These are phyloP conservation scores for Xylariaceae sp. DNA, from an alignment of 2,329 filamentous ascomycete species.

Conservation along the genomic window DNA sequence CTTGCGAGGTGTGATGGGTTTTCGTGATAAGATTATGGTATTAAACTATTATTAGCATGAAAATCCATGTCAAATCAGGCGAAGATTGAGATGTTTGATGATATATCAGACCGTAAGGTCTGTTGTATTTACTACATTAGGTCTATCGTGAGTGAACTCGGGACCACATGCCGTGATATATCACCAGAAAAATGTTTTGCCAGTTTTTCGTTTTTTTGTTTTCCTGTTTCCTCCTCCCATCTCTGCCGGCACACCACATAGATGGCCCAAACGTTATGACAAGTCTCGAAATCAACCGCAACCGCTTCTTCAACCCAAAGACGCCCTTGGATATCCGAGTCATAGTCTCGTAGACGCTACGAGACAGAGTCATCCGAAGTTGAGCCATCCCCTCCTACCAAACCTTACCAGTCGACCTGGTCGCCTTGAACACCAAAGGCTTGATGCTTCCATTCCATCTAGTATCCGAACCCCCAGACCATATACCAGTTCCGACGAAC, in stretches of 20 bases:
- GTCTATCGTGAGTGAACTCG: constrained; percentile 14
- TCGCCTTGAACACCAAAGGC: constrained; percentile 26
- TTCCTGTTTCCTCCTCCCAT: background rate
- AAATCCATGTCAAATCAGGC: background rate
- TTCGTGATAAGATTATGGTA: no score
- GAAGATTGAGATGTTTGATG: constrained; percentile 19
- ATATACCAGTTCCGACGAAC: constrained; percentile 24
- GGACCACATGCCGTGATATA: constrained; percentile 30
- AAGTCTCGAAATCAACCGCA: background rate
- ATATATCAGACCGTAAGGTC: constrained; percentile 34
- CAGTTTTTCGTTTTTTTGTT: constrained; percentile 15
- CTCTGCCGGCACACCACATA: background rate
- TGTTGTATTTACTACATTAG: constrained; percentile 30
- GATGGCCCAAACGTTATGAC: constrained; percentile 9
- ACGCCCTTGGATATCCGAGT: constrained; percentile 7
- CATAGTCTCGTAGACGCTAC: constrained; percentile 18
- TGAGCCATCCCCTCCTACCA: constrained; percentile 19
- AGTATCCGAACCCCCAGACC: constrained; percentile 24
- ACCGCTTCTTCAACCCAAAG: background rate
- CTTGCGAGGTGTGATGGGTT: no score
- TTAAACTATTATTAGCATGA: no score
- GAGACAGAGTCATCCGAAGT: constrained; percentile 13
- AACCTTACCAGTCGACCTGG: constrained; percentile 11
- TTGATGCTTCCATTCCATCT: constrained; percentile 28
- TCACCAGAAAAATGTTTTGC: constrained; percentile 31